Evolutionary conservation across 805 yeast genomes (phyloP).

Genomic region (Suhomyces kilbournensis): DNA sequence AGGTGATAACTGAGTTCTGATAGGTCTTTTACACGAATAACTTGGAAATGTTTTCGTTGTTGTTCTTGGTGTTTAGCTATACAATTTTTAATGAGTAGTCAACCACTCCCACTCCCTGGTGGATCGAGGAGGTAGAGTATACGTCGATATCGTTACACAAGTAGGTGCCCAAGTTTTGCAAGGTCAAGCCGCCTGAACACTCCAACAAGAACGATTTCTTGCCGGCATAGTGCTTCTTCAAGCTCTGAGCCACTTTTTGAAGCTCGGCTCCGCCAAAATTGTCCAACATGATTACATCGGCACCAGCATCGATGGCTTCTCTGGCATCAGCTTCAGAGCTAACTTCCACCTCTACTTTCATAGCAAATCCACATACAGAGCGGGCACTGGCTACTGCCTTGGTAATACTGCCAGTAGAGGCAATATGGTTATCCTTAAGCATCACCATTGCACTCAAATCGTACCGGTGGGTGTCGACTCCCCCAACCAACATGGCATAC

Average conservation of each 20-base stretch:
- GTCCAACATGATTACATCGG: conserved; percentile 93
- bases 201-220: conserved; percentile 62
- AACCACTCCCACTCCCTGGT: conserved; percentile 82
- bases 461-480: conserved; percentile 88
- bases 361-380: conserved; percentile 80
- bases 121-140: conserved; percentile 87
- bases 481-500: conserved; percentile 93
- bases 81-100: conserved; percentile 81
- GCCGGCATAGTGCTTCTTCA: conserved; percentile 57
- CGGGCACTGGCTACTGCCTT: conserved; percentile 76
- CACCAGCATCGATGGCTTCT: conserved; percentile 93
- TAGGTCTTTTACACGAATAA: no score
- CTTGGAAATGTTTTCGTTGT: no score
- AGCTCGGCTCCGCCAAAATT: conserved; percentile 72
- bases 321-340: conserved; percentile 80
- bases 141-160: conserved; percentile 81
- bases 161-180: conserved; percentile 60
- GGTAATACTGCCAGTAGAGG: conserved; percentile 91
- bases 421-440: conserved; percentile 92
- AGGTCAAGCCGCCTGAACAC: conserved; percentile 87
- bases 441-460: conserved; percentile 92
- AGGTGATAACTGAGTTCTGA: no score
- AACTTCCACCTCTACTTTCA: conserved; percentile 91
- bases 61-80: not conserved
- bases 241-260: conserved; percentile 57